A percentile compares a stretch with the other conserved stretches of the same genome.
Evolutionary conservation across 345 rosid species (phyloP).

Genomic region (Psidium friedrichsthalianum): DNA sequence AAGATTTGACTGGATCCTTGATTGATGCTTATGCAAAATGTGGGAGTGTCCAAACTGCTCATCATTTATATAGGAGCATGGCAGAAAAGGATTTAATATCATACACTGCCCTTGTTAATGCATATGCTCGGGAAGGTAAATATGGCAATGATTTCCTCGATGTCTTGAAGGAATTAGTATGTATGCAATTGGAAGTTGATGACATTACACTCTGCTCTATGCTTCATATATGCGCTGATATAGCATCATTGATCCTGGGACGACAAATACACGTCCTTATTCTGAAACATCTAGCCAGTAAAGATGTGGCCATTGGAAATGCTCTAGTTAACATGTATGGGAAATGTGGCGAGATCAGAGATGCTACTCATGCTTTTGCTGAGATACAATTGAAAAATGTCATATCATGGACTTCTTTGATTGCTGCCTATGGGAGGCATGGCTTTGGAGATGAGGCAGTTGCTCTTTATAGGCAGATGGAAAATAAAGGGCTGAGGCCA

Average conservation of each 20-base stretch:
- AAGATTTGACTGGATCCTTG: conserved; percentile 37
- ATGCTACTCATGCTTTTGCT: conserved; percentile 36
- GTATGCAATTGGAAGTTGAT: conserved; percentile 36
- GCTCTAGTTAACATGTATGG: conserved; percentile 71
- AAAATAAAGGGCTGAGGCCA: conserved; percentile 39
- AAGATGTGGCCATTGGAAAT: conserved; percentile 44
- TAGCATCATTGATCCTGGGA: conserved; percentile 38
- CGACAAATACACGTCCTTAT: conserved; percentile 57
- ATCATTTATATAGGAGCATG: conserved; percentile 20
- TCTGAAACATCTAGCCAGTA: conserved; percentile 29
- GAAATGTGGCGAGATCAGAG: conserved; percentile 56
- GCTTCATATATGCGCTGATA: conserved; percentile 50
- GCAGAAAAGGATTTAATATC: conserved; percentile 36
- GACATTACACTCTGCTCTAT: conserved; percentile 39
- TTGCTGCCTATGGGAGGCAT: conserved; percentile 59
- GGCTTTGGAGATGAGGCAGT: conserved; percentile 45
- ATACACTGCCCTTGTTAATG: conserved; percentile 57
- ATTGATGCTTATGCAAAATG: conserved; percentile 57
- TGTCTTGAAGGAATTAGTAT: conserved; percentile 42
- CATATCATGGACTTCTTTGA: conserved; percentile 64
- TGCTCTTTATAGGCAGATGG: conserved; percentile 46
- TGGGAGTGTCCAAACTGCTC: conserved; percentile 37
- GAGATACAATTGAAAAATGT: conserved; percentile 51
- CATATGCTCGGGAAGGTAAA: conserved; percentile 23
- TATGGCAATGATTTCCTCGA: conserved; percentile 23